Evolutionary conservation across 1,139 yeast genomes (phyloP), one percentile per base, ranked within the genome.

Genomic region (Saccharomyces pastorianus): DNA sequence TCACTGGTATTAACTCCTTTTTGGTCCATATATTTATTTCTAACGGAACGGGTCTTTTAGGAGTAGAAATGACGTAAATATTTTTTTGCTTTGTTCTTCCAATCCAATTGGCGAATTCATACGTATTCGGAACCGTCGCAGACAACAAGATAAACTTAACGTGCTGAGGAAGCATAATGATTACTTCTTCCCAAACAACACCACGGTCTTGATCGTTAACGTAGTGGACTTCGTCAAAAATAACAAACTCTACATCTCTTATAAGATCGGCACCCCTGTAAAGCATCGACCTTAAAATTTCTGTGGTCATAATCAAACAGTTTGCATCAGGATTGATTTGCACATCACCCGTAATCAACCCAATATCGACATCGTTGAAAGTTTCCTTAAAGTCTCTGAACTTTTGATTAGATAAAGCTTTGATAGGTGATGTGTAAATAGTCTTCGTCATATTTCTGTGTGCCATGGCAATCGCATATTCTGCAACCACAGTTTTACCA

Each of bases 151-250:
- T 89, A 65, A 87, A 87, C 63, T 88, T 90, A 53, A 93, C 96
- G 70, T 91, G 96, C 60, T 91, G 97, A 0, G 99, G 99, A 48
- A 93, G 76, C 89, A 93, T 84, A 61, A 93, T 93, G 58, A 93
- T 93, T 7, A 95, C 96, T 70, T 93, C 99, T 72, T 93, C 99
- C 99, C 99, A 93, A 6, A 93, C 99, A 34, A 93, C 99, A 67
- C 99, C 99, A 70, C 99, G 81, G 65, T 90, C 96, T 56, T 88
- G 87, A 73, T 93, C 99, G 66, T 93, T 90, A 65, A 93, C 96
- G 68, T 93, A 93, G 72, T 93, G 99, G 3, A 93, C 98, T 71
- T 93, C 99, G 72, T 93, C 99, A 67, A 93, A 93, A 48, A 93
- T 88, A 26, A 93, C 97, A 78, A 93, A 93, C 59, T 93, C 98